Conservation (phyloP, 2,329 filamentous ascomycete species). For the Monosporascus sp. region DNA sequence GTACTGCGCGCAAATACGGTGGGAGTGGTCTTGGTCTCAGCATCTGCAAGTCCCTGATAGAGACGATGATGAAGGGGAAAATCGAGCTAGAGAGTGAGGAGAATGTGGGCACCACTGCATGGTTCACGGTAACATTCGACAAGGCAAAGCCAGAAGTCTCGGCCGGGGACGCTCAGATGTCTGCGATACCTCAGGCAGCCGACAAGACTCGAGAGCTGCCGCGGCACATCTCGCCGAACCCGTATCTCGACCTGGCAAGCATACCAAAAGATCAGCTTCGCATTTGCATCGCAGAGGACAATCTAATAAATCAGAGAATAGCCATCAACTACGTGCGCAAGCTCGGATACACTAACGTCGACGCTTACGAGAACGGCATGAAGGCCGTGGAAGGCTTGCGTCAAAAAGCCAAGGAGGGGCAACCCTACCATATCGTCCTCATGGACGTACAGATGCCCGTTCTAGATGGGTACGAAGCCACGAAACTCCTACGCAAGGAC, state of each 20-base stretch:
- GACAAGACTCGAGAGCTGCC: slow-evolving; percentile 26
- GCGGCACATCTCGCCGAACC: slow-evolving; percentile 32
- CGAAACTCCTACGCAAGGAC: slow-evolving; percentile 74
- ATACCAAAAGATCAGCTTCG: slow-evolving; percentile 74
- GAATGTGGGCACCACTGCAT: slow-evolving; percentile 64
- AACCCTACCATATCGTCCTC: slow-evolving; percentile 81
- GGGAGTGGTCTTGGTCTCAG: slow-evolving; percentile 86
- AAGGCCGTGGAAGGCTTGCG: slow-evolving; percentile 85
- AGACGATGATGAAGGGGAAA: slow-evolving; percentile 83
- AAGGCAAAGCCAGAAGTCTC: slow-evolving; percentile 65
- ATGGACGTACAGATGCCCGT: slow-evolving; percentile 98
- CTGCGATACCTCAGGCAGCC: slow-evolving; percentile 34
- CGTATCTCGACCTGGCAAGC: slow-evolving; percentile 61
- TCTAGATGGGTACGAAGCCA: slow-evolving; percentile 88
- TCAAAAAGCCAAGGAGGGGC: slow-evolving; percentile 61
- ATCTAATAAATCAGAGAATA: slow-evolving; percentile 90
- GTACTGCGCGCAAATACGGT: slow-evolving; percentile 84
- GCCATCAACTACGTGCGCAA: slow-evolving; percentile 86
- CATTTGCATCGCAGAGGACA: slow-evolving; percentile 93
- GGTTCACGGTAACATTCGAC: slow-evolving; percentile 79
- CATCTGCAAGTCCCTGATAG: slow-evolving; percentile 91
- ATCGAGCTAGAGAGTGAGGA: slow-evolving; percentile 78
- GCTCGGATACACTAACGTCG: slow-evolving; percentile 73
- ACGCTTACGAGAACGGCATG: slow-evolving; percentile 84
- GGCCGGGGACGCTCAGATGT: slow-evolving; percentile 47